Evolutionary conservation across 192 early-diverging fungal genomes (phyloP).

Genomic region (Coemansia sp.): DNA sequence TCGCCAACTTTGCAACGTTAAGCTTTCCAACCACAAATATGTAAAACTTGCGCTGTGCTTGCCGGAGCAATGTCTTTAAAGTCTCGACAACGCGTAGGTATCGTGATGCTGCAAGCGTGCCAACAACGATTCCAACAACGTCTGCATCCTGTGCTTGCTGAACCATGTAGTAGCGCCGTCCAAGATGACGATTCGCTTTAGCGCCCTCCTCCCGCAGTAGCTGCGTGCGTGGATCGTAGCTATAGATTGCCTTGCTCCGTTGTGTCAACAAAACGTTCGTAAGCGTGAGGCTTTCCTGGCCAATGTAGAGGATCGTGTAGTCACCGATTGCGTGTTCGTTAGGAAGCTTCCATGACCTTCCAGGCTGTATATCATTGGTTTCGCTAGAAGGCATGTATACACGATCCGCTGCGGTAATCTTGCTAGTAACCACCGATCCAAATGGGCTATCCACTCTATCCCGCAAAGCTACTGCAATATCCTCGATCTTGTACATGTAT

Average conservation of each 20-base stretch:
- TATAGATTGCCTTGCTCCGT: constrained; percentile 54
- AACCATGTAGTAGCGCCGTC: constrained; percentile 76
- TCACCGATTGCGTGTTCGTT: constrained; percentile 56
- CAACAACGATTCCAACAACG: constrained; percentile 92
- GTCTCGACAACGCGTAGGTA: constrained; percentile 82
- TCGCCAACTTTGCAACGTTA: constrained; percentile 93
- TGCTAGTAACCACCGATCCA: constrained; percentile 10
- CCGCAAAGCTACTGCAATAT: constrained; percentile 8
- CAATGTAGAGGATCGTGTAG: constrained; percentile 81
- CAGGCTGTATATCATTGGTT: constrained; percentile 14
- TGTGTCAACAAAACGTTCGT: constrained; percentile 87
- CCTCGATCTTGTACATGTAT: constrained; percentile 63
- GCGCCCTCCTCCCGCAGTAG: constrained; percentile 59
- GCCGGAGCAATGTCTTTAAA: constrained; percentile 73
- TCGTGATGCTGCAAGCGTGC: constrained; percentile 89
- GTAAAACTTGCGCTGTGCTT: constrained; percentile 78
- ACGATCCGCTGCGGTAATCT: constrained; percentile 8
- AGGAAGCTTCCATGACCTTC: constrained; percentile 60
- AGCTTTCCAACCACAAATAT: constrained; percentile 92
- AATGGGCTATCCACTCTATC: not conserved
- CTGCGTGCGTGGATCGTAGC: constrained; percentile 67
- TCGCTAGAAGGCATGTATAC: constrained; percentile 17
- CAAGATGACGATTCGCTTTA: constrained; percentile 60
- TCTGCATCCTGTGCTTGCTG: constrained; percentile 85
- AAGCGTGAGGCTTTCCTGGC: constrained; percentile 75